Evolutionary conservation across 177 flowering plant species (phyloP).

Genomic region (Vitis hybrid): DNA sequence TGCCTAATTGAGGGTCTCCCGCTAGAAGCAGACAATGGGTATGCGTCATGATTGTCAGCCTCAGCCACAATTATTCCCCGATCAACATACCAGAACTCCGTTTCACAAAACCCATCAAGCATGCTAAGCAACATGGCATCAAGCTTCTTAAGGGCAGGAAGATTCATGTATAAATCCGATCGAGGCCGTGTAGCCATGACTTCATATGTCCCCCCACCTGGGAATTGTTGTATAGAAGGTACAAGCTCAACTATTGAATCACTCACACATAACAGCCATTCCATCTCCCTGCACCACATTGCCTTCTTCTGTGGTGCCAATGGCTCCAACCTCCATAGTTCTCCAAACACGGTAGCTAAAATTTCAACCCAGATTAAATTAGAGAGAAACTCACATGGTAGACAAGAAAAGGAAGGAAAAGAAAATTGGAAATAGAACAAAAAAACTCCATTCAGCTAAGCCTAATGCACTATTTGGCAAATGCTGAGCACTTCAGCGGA

Average conservation of each 20-base stretch:
- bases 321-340: constrained; percentile 75
- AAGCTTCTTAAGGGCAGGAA: constrained; percentile 71
- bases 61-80: constrained; percentile 44
- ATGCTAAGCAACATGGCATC: constrained; percentile 66
- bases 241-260: constrained; percentile 71
- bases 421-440: too few relatives aligned
- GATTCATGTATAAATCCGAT: constrained; percentile 53
- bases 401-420: too few relatives aligned
- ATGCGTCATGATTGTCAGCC: constrained; percentile 33
- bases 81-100: constrained; percentile 67
- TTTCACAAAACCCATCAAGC: constrained; percentile 58
- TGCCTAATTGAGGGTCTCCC: constrained; percentile 63
- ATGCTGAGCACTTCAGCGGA: too few relatives aligned
- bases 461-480: too few relatives aligned
- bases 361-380: constrained; percentile 5
- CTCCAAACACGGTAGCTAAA: constrained; percentile 69
- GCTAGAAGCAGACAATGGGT: constrained; percentile 13
- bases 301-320: constrained; percentile 55
- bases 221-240: constrained; percentile 56
- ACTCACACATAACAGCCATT: constrained; percentile 62
- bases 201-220: constrained; percentile 66
- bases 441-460: too few relatives aligned
- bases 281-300: constrained; percentile 77
- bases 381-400: background rate
- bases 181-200: constrained; percentile 64